phyloP scores from a whole-genome alignment of 495 filamentous ascomycete genomes.

The Podospora pseudoanserina region DNA sequence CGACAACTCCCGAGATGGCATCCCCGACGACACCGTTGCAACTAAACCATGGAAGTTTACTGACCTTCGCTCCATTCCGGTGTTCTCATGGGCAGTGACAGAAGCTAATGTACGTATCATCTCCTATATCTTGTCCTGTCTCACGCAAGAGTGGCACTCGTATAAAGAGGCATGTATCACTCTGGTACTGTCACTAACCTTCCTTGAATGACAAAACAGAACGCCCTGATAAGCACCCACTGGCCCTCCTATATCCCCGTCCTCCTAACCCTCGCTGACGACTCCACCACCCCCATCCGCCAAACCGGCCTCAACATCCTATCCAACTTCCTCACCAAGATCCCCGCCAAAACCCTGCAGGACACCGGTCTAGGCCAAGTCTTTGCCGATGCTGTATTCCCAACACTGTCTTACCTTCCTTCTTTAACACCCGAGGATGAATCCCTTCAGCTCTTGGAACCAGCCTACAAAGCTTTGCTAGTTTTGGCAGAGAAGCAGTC shows the following conservation, averaged over 20 bases:
- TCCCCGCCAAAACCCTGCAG: constrained; percentile 54
- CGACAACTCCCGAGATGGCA: constrained; percentile 30
- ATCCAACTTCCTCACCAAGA: constrained; percentile 55
- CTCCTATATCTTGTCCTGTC: background rate
- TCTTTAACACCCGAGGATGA: constrained; percentile 71
- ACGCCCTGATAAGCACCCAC: constrained; percentile 34
- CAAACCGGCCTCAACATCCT: constrained; percentile 59
- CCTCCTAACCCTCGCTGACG: constrained; percentile 75
- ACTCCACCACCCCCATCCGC: constrained; percentile 54
- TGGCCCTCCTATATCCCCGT: constrained; percentile 86
- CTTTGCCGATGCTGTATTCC: constrained; percentile 73
- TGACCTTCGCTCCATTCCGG: constrained; percentile 56
- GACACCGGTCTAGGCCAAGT: constrained; percentile 74
- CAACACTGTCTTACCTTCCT: constrained; percentile 70
- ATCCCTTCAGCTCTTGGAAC: constrained; percentile 59
- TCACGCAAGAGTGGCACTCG: no score
- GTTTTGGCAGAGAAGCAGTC: constrained; percentile 51
- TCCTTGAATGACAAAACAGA: constrained; percentile 11
- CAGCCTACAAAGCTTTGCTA: constrained; percentile 65
- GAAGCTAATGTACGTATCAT: constrained; percentile 43
- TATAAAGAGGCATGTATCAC: no score
- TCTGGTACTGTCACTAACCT: background rate
- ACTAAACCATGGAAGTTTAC: constrained; percentile 73
- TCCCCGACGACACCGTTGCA: constrained; percentile 48
- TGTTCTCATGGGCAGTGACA: constrained; percentile 63